phyloP scores from a whole-genome alignment of 225 moss, liverwort and hornwort species.

The Pseudoscleropodium purum region DNA sequence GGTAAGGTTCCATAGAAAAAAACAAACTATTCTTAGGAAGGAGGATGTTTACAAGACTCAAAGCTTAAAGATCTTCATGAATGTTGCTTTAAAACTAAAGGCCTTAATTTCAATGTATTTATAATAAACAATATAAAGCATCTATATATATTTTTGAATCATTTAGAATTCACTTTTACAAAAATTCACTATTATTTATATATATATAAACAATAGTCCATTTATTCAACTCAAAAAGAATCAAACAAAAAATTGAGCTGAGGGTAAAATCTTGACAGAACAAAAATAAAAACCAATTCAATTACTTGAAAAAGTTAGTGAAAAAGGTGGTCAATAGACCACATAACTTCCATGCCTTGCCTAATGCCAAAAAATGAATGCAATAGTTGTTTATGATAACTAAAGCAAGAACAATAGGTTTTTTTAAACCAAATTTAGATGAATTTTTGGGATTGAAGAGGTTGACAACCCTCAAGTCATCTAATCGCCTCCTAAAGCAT shows the following conservation, averaged over 20 bases:
- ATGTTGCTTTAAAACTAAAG: rapidly evolving
- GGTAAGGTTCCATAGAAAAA: background rate
- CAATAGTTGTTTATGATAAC: background rate
- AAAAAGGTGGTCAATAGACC: background rate
- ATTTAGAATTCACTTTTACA: background rate
- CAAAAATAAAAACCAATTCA: background rate
- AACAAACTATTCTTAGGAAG: rapidly evolving
- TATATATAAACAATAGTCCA: no score
- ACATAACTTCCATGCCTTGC: background rate
- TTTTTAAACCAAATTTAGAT: background rate
- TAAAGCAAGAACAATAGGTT: background rate
- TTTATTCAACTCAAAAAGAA: background rate
- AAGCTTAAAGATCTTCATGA: background rate
- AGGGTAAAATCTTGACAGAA: rapidly evolving
- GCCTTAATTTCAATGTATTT: background rate
- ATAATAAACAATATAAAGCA: background rate
- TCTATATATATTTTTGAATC: no score
- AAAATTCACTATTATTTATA: no score
- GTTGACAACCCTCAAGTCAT: background rate
- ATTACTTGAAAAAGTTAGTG: background rate
- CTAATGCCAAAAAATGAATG: background rate
- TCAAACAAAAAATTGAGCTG: rapidly evolving
- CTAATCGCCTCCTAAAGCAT: no score
- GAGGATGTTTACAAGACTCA: rapidly evolving
- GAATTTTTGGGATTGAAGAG: background rate